Percentiles rank a stretch among this genome's conserved stretches.
Conservation (phyloP, 805 yeast species). For the Scheffersomyces stipitis region DNA sequence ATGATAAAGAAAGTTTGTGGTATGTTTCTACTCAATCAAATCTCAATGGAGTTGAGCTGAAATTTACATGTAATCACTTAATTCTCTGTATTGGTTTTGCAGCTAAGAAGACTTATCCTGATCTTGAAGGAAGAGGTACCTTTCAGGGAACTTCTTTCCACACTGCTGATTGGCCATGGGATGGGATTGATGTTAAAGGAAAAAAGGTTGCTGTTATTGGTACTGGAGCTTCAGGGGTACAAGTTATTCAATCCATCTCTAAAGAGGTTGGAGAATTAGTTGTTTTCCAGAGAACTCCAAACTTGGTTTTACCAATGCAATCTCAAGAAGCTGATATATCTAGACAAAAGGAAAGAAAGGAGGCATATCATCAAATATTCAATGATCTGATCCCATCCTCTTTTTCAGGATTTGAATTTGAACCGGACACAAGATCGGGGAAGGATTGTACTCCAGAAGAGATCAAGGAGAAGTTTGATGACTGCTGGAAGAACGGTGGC, state of each 20-base stretch:
- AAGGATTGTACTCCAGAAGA: constrained; percentile 14
- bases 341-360: neutral
- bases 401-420: neutral
- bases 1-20: constrained; percentile 14
- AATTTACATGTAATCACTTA: constrained; percentile 7
- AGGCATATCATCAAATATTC: neutral
- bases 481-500: constrained; percentile 21
- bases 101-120: constrained; percentile 20
- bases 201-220: constrained; percentile 28
- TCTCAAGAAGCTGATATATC: neutral
- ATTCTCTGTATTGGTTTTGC: constrained; percentile 20
- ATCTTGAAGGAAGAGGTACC: constrained; percentile 12
- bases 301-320: constrained; percentile 16
- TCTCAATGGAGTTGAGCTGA: neutral
- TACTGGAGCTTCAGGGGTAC: constrained; percentile 10
- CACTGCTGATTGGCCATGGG: constrained; percentile 28
- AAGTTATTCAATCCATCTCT: constrained; percentile 18
- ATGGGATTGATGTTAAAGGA: constrained; percentile 13
- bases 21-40: constrained; percentile 4
- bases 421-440: neutral
- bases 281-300: constrained; percentile 13
- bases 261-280: constrained; percentile 14
- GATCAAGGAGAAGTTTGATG: constrained; percentile 12
- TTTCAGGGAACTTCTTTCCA: constrained; percentile 28
- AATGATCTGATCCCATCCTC: neutral